A percentile compares a stretch with the other conserved stretches of the same genome.
Conservation (phyloP, 768 basidiomycete species). For the Auriscalpium vulgare region DNA sequence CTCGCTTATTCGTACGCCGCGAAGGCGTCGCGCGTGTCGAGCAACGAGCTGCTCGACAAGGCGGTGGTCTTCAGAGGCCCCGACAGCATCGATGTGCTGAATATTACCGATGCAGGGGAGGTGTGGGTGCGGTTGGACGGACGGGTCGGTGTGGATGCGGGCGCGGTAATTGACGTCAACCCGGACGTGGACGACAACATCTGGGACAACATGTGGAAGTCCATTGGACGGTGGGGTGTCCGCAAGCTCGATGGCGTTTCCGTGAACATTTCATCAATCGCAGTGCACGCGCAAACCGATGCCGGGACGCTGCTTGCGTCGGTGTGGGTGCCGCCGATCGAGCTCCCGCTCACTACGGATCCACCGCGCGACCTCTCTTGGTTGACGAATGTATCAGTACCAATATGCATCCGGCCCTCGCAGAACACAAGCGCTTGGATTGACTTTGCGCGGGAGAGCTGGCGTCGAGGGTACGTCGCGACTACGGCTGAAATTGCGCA, state of each 20-base stretch:
- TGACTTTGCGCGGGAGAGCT: conserved; percentile 8
- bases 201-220: conserved; percentile 48
- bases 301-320: conserved; percentile 35
- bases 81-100: conserved; percentile 52
- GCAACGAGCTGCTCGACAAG: conserved; percentile 49
- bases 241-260: conserved; percentile 47
- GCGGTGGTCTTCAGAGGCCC: conserved; percentile 55
- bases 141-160: conserved; percentile 61
- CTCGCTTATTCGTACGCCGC: conserved; percentile 64
- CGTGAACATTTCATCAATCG: conserved; percentile 37
- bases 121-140: conserved; percentile 54
- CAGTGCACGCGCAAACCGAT: conserved; percentile 22
- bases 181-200: conserved; percentile 36
- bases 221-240: conserved; percentile 62
- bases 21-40: conserved; percentile 40
- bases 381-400: conserved; percentile 9
- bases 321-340: conserved; percentile 40
- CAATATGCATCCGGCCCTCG: conserved; percentile 6
- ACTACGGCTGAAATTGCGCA: not conserved
- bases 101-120: conserved; percentile 47
- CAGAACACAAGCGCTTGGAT: conserved; percentile 8
- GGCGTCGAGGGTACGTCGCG: conserved; percentile 3
- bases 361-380: conserved; percentile 8
- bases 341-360: conserved; percentile 32
- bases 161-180: conserved; percentile 48